Evolutionary conservation across 495 filamentous ascomycete genomes (phyloP), one percentile per base, ranked within the genome.

Genomic region (Opeltia flavorubescens): DNA sequence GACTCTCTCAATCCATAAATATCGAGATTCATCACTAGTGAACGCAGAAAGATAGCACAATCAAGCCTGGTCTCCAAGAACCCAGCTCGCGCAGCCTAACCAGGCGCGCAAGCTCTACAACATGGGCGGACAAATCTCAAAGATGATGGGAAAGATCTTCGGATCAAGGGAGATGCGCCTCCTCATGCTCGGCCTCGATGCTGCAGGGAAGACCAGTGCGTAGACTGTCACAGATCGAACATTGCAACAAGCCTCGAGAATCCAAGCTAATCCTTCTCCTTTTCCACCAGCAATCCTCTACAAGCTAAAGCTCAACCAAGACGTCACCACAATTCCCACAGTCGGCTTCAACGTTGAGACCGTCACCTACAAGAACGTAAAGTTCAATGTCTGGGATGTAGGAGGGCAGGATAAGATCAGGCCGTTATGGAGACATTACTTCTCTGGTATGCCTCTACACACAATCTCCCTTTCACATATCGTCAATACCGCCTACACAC

Each of bases 311-410:
- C 76, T 96, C 55, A 87, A 94, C 62, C 88, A 94, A 65, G 84
- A 93, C 55, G 88, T 99, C 55, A 96, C 93, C 40, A 96, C 93
- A n/a, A 96, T 99, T 55, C 91, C 91, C 23, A 96, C 91, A 26
- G 91, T 96, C 56, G 91, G 91, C 55, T 99, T 99, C 78, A 99
- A 99, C 75, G 91, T 99, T 65, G 91, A 99, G 78, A 96, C 91
- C 36, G 93, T 99, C 68, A 93, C 95, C 66, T 99, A 96, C 75
- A 95, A 95, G 80, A 96, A 99, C 78, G 95, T 99, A 66, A 89
- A 95, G 66, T 99, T 99, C 75, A 99, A 91, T 64, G 91, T 99
- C 66, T 99, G 91, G 91, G 91, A 99, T 79, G 91, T 99, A 62
- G 91, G 91, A 75, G 91, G 91, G 63, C 91, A 99, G 76, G 91